phyloP scores from a whole-genome alignment of 2,329 filamentous ascomycete species.

The Phialocephala sp. region DNA sequence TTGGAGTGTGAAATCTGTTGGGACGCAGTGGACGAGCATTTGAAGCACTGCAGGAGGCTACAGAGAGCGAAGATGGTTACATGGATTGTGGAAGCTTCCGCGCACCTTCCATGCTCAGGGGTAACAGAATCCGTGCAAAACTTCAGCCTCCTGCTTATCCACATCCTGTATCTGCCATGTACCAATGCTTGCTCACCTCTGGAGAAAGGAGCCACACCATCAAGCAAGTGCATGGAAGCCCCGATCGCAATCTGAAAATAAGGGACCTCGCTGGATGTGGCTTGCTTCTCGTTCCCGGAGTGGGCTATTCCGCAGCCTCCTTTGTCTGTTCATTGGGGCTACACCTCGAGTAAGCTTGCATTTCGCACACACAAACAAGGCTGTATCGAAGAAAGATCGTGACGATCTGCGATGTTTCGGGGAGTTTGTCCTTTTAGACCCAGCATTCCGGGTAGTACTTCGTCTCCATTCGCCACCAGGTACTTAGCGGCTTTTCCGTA shows the following conservation, averaged over 20 bases:
- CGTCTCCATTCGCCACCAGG: not conserved
- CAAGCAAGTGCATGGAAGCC: not conserved
- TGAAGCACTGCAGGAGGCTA: not conserved
- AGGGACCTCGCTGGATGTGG: not conserved
- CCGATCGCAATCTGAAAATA: not conserved
- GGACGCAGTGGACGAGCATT: not conserved
- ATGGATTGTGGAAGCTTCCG: constrained; percentile 20
- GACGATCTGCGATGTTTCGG: not conserved
- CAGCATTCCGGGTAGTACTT: not conserved
- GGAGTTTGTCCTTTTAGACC: not conserved
- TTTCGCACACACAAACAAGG: not conserved
- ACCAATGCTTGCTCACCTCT: not conserved
- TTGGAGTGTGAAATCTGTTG: not conserved
- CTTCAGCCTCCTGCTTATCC: not conserved
- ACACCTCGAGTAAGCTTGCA: not conserved
- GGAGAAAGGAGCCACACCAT: not conserved
- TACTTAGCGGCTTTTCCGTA: not conserved
- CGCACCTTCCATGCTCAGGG: constrained; percentile 14
- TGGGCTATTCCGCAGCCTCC: not conserved
- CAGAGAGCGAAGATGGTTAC: not conserved
- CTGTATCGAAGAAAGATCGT: not conserved
- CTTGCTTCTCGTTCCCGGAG: not conserved
- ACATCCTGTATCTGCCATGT: not conserved
- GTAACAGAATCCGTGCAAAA: not conserved
- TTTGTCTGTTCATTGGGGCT: no score